These are phyloP conservation scores for Verbena officinalis DNA, from an alignment of 257 asterid genomes.

Conservation along the genomic window DNA sequence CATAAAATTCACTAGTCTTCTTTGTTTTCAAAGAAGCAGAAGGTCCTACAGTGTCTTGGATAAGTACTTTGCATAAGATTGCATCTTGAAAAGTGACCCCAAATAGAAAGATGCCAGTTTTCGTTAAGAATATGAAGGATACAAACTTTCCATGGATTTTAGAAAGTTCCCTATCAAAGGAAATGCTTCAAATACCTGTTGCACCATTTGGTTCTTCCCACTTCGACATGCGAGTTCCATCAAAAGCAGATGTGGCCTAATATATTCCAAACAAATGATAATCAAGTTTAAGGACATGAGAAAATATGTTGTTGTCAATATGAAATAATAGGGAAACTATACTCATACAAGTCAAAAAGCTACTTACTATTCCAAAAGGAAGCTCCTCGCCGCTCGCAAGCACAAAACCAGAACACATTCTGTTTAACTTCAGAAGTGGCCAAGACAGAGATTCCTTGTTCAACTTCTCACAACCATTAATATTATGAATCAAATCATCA, in stretches of 20 bases:
- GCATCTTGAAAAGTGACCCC: slow-evolving; percentile 9
- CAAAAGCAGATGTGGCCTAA: slow-evolving; percentile 92
- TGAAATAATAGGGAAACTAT: slow-evolving; percentile 21
- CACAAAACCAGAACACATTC: slow-evolving; percentile 79
- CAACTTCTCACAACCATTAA: slow-evolving; percentile 45
- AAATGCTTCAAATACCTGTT: slow-evolving; percentile 56
- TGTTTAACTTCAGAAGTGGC: slow-evolving; percentile 89
- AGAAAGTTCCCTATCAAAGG: slow-evolving; percentile 2
- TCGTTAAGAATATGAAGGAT: background rate
- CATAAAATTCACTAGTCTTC: slow-evolving; percentile 2
- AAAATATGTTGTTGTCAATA: slow-evolving; percentile 6
- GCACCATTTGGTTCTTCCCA: slow-evolving; percentile 99
- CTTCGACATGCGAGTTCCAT: slow-evolving; percentile 97
- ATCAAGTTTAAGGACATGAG: slow-evolving; percentile 19
- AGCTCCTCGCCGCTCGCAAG: slow-evolving; percentile 98
- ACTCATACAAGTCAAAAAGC: slow-evolving; percentile 25
- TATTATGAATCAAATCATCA: slow-evolving; percentile 68
- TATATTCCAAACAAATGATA: slow-evolving; percentile 23
- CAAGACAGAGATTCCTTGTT: slow-evolving; percentile 59
- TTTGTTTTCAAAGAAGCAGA: slow-evolving; percentile 1
- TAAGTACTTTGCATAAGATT: background rate
- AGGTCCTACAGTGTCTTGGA: slow-evolving; percentile 10
- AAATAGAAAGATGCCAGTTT: background rate
- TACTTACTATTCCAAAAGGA: slow-evolving; percentile 92
- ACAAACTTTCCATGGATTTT: slow-evolving; percentile 1